Evolutionary conservation across 106 monocot species (phyloP).

Genomic region (Acorus calamus): DNA sequence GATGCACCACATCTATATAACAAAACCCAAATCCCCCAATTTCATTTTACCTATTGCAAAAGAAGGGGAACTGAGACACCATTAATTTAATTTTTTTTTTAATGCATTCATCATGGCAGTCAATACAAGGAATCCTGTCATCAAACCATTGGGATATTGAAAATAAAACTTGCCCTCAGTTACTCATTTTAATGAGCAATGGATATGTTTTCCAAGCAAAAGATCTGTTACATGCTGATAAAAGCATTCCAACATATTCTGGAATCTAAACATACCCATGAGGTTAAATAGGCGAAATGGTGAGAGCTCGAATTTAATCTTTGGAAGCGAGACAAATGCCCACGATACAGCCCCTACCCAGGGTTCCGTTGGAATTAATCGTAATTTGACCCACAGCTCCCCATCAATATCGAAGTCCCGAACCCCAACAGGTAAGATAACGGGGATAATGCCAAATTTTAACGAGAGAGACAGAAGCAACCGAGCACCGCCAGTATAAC

Average conservation of each 20-base stretch:
- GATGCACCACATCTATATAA: too few relatives aligned
- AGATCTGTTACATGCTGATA: too few relatives aligned
- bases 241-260: too few relatives aligned
- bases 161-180: too few relatives aligned
- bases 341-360: constrained; percentile 94
- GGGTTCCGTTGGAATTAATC: constrained; percentile 84
- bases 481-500: constrained; percentile 93
- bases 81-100: too few relatives aligned
- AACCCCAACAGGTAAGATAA: constrained; percentile 77
- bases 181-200: too few relatives aligned
- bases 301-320: constrained; percentile 84
- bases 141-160: too few relatives aligned
- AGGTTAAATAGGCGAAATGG: constrained; percentile 92
- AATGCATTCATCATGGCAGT: too few relatives aligned
- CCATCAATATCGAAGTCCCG: constrained; percentile 98
- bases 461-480: constrained; percentile 72
- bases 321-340: constrained; percentile 98
- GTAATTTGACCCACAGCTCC: constrained; percentile 91
- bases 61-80: background rate
- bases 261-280: constrained; percentile 56
- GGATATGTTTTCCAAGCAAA: too few relatives aligned
- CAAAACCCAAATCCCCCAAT: too few relatives aligned
- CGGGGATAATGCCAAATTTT: constrained; percentile 75
- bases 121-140: too few relatives aligned
- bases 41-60: background rate